Evolutionary conservation across 306 rosid species (phyloP), one percentile per base, ranked within the genome.

Genomic region (Abrus precatorius): DNA sequence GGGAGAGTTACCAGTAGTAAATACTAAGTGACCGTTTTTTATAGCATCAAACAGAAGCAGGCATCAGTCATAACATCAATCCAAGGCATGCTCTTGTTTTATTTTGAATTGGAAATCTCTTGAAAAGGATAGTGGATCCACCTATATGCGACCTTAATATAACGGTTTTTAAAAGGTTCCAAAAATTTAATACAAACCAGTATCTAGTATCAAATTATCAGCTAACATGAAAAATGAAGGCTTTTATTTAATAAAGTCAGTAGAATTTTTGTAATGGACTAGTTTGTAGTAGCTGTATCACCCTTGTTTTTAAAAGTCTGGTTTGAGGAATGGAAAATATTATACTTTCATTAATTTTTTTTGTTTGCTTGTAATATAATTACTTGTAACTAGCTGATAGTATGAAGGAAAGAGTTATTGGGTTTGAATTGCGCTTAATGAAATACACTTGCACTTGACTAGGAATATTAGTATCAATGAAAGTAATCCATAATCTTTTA

Each of bases 1-100:
- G 63, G 54, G 2, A 76, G 83, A 77, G 10, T 65, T 62, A 52
- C 70, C 50, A 14, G 72, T 20, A 65, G 61, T 8, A 67, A 43
- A 20, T 67, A 67, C 54, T 27, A 59, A 44, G 63, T 67, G 65
- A 80, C 60, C 33, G 57, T 57, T 55, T 57, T 55, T 44, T 30
- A 62, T 61, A 56, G 76, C 41, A 10, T 40, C 41, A 50, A 50
- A 69, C 44, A 71, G 52, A 53, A 20, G 53, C 59, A 45, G 27
- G 32, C 49, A 56, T 32, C 41, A 14, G 43, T 54, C 77, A 44
- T 66, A 41, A 56, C 30, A 32, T 33, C 50, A 65, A 65, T 40
- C 75, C 63, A 49, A 36, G 41, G 49, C 36, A 76, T 61, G 72
- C 40, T 11, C 29, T 34, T 38, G 30, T n/a, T 63, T 20, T 36